Base-by-base conservation (phyloP, 768 basidiomycete genomes). In the Ramaria sp. region DNA sequence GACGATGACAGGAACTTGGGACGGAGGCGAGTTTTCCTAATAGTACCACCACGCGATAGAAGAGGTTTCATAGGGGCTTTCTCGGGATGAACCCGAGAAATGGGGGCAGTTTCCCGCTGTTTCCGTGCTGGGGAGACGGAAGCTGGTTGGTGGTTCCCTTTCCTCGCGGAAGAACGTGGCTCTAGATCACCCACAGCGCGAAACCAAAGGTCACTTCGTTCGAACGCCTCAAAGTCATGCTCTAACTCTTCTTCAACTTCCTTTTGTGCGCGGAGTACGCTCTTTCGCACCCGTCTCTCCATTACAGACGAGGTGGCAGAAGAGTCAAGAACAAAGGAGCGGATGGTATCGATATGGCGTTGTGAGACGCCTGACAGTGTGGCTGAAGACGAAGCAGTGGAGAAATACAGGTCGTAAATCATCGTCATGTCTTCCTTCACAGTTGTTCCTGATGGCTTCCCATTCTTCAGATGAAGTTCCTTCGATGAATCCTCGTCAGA, bases 171-270 rank as follows among this genome's bases (percentile, higher is more conserved):
- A 10, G 57, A 36, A 30, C 43, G 41, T 15, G 50, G 47, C 18
- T 44, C 57, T n/a, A 56, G 55, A 63, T 92, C 89, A 7, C 83
- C 79, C 7, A 89, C 71, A 1, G 89, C 92, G 48, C 91, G 86
- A 69, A 93, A 89, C 83, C 89, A 97, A 3, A 99, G 75, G 58
- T 96, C 92, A 18, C 88, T 91, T 56, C 81, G 73, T 62, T 84
- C 80, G 63, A 99, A 98, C 7, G 83, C 83, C 48, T 87, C 85
- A 63, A 95, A 96, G 64, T 95, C 92, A 48, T 85, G 85, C 58
- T 88, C 84, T 90, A 99, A 94, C 48, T 83, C 79, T 30, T 81
- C 78, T 64, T 95, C 88, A 1, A 94, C 82, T 60, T 94, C 86
- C 58, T 76, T 71, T 63, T 98, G 96, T 1, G 89, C 82, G 9